Evolutionary conservation across 176 grass and related monocot species (phyloP).

Genomic region (Paspalum notatum): DNA sequence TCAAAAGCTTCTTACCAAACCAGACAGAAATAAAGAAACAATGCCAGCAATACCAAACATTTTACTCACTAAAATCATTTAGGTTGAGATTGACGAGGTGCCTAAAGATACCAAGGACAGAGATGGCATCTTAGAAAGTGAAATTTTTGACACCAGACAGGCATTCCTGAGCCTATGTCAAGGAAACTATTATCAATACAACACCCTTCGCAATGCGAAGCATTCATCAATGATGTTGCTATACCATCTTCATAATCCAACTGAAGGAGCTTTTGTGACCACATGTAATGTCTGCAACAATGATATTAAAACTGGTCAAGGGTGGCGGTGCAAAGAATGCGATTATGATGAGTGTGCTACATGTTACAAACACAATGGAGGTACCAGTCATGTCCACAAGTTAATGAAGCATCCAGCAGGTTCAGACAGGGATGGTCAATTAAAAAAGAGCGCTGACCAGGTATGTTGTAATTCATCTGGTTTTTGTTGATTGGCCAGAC

Average conservation of each 20-base stretch:
- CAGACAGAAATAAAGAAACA: conserved; percentile 13
- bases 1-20: conserved; percentile 24
- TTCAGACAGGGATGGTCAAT: conserved; percentile 63
- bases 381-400: conserved; percentile 70
- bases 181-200: conserved; percentile 94
- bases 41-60: background rate
- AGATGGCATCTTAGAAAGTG: conserved; percentile 86
- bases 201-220: conserved; percentile 87
- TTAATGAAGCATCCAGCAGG: conserved; percentile 63
- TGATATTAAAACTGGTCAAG: conserved; percentile 76
- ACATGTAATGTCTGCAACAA: conserved; percentile 73
- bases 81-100: conserved; percentile 81
- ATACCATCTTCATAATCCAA: conserved; percentile 96
- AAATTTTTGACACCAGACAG: conserved; percentile 86
- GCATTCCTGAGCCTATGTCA: conserved; percentile 95
- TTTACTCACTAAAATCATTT: conserved; percentile 18
- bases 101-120: conserved; percentile 75
- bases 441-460: conserved; percentile 54
- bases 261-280: conserved; percentile 73
- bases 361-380: conserved; percentile 75
- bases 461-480: conserved; percentile 39
- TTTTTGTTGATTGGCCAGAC: background rate
- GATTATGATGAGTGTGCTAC: conserved; percentile 82
- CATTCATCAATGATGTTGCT: conserved; percentile 97
- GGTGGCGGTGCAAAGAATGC: conserved; percentile 85